These are phyloP conservation scores for Crassisporium funariophilum DNA, from an alignment of 768 basidiomycete genomes.

Conservation along the genomic window DNA sequence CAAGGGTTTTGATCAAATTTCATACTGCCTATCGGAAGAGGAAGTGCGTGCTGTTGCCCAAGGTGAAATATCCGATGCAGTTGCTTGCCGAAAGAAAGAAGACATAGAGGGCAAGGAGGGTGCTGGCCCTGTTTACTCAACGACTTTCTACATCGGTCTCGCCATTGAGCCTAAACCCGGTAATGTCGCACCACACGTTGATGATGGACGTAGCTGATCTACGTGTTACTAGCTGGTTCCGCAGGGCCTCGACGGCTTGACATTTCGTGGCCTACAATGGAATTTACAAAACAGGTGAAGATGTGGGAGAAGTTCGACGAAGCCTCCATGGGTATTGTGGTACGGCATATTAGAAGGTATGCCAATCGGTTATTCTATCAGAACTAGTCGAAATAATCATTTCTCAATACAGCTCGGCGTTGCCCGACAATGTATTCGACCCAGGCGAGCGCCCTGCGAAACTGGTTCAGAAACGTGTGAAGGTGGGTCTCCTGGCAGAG, in stretches of 20 bases:
- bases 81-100: conserved; percentile 73
- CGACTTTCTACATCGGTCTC: conserved; percentile 97
- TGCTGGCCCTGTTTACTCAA: conserved; percentile 82
- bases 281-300: conserved; percentile 93
- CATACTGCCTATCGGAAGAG: conserved; percentile 80
- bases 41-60: conserved; percentile 88
- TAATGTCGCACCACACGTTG: conserved; percentile 33
- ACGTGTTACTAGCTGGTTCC: conserved; percentile 59
- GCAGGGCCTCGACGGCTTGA: conserved; percentile 84
- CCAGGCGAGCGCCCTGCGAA: conserved; percentile 78
- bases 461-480: conserved; percentile 71
- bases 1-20: conserved; percentile 89
- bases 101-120: conserved; percentile 79
- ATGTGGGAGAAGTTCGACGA: conserved; percentile 96
- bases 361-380: conserved; percentile 17
- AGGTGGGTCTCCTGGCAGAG: conserved; percentile 43
- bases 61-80: conserved; percentile 77
- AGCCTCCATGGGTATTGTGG: conserved; percentile 88
- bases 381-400: conserved; percentile 2
- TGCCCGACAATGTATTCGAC: conserved; percentile 85
- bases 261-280: conserved; percentile 95
- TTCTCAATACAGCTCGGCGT: conserved; percentile 50
- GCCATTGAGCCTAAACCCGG: conserved; percentile 89
- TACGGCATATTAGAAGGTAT: conserved; percentile 91
- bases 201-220: conserved; percentile 7